Evolutionary conservation across 176 grass and related monocot species (phyloP).

Genomic region (Bolboschoenus planiculmis): DNA sequence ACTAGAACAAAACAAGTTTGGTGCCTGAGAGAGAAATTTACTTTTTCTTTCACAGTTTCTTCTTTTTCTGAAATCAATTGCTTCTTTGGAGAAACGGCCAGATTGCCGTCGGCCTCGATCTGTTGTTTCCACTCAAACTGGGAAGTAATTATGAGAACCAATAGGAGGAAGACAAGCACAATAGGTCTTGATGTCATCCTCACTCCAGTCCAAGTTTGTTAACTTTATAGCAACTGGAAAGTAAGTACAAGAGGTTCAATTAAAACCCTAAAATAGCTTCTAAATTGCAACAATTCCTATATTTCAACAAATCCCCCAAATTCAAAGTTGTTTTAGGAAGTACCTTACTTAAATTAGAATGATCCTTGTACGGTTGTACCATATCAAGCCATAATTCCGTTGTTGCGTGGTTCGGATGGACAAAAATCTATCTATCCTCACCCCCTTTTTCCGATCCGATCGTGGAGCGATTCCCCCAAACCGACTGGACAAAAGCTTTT

Average conservation of each 20-base stretch:
- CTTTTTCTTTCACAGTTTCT: slow-evolving; percentile 70
- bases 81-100: slow-evolving; percentile 11
- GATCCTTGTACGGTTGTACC: neutral
- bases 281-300: neutral
- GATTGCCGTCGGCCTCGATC: slow-evolving; percentile 55
- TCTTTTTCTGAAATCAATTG: slow-evolving; percentile 42
- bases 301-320: neutral
- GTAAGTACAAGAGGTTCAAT: neutral
- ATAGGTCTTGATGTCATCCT: slow-evolving; percentile 49
- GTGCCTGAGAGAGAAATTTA: slow-evolving; percentile 8
- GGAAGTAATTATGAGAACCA: slow-evolving; percentile 58
- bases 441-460: neutral
- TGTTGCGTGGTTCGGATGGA: neutral
- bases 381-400: neutral
- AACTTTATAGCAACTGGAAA: neutral
- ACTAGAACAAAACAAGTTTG: neutral
- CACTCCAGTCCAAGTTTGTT: neutral
- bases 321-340: no score
- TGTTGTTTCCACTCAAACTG: slow-evolving; percentile 78
- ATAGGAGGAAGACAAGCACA: slow-evolving; percentile 47
- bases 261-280: neutral
- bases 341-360: neutral
- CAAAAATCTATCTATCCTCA: neutral
- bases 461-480: neutral
- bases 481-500: neutral